Conservation (phyloP, 2,329 filamentous ascomycete genomes). For the Trichophyton mentagrophytes region DNA sequence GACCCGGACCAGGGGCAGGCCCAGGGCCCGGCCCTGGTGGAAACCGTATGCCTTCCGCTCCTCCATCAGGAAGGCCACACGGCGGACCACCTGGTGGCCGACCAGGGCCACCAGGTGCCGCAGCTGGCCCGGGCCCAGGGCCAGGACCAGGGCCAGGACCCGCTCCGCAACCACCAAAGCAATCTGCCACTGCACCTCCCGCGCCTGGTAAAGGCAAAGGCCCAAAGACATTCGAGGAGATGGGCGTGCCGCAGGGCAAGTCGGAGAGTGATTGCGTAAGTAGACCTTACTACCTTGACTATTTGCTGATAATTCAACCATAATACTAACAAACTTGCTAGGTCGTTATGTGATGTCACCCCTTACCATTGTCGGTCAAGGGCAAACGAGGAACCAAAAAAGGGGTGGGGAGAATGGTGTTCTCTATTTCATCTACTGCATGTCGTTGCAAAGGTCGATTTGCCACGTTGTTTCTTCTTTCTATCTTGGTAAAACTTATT, state of each 20-base stretch:
- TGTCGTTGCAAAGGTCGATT: conserved; percentile 1
- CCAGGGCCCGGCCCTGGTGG: conserved; percentile 8
- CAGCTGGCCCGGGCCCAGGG: neutral
- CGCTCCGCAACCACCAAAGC: conserved; percentile 12
- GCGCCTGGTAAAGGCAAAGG: conserved; percentile 56
- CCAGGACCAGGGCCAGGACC: neutral
- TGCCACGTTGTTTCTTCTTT: neutral
- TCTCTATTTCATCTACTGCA: neutral
- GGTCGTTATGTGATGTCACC: conserved; percentile 20
- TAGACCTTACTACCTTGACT: conserved; percentile 10
- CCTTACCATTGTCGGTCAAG: neutral
- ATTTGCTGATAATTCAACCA: neutral
- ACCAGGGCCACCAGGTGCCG: too few species aligned
- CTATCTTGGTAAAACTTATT: neutral
- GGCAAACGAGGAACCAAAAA: neutral
- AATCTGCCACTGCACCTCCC: conserved; percentile 10
- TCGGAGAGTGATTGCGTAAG: conserved; percentile 83
- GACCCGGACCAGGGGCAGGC: conserved; percentile 15
- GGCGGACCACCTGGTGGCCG: neutral
- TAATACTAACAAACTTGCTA: conserved; percentile 8
- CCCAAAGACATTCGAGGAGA: conserved; percentile 92
- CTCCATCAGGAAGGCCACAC: conserved; percentile 3
- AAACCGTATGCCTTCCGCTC: conserved; percentile 15
- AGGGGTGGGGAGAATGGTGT: neutral
- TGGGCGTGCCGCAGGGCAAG: conserved; percentile 81